Percentiles rank a stretch among this genome's conserved stretches.
Evolutionary conservation across 2,329 filamentous ascomycete genomes (phyloP).

Genomic region (Rutstroemia sp.): DNA sequence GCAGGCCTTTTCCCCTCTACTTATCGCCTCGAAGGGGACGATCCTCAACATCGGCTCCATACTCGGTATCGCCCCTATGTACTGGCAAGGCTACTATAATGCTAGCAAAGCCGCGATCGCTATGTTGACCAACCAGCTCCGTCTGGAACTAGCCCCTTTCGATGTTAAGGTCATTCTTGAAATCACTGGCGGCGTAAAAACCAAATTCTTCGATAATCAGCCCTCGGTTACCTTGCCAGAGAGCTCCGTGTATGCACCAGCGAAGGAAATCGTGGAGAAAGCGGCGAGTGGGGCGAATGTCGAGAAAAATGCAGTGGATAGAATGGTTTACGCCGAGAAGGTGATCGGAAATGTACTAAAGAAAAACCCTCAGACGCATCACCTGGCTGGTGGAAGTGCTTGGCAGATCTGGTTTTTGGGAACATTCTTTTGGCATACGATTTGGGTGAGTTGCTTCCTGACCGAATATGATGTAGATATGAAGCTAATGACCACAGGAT

Average conservation of each 20-base stretch:
- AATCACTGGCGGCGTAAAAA: slow-evolving; percentile 17
- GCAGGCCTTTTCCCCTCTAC: slow-evolving; percentile 26
- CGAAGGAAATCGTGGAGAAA: slow-evolving; percentile 15
- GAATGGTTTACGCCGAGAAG: slow-evolving; percentile 14
- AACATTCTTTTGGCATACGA: slow-evolving; percentile 13
- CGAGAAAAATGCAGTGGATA: slow-evolving; percentile 5
- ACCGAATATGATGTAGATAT: background rate
- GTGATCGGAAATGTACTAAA: slow-evolving; percentile 22
- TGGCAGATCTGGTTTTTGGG: slow-evolving; percentile 13
- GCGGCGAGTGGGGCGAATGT: slow-evolving; percentile 7
- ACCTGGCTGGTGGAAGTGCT: slow-evolving; percentile 15
- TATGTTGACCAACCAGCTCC: slow-evolving; percentile 14
- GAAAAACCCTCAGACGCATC: slow-evolving; percentile 15
- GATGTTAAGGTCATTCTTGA: slow-evolving; percentile 19
- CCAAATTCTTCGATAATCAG: slow-evolving; percentile 20
- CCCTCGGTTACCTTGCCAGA: slow-evolving; percentile 10
- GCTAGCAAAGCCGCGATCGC: slow-evolving; percentile 19
- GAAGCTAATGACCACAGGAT: slow-evolving; percentile 6
- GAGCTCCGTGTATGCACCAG: slow-evolving; percentile 17
- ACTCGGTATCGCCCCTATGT: slow-evolving; percentile 10
- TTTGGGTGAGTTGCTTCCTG: slow-evolving; percentile 13
- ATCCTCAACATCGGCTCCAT: slow-evolving; percentile 39
- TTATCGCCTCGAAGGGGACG: slow-evolving; percentile 29
- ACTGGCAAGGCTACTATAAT: slow-evolving; percentile 21
- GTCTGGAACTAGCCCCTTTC: slow-evolving; percentile 18